A percentile compares a stretch with the other conserved stretches of the same genome.
These are phyloP conservation scores for Rhizopus sp. DNA, from an alignment of 371 early-diverging fungal genomes.

Conservation along the genomic window DNA sequence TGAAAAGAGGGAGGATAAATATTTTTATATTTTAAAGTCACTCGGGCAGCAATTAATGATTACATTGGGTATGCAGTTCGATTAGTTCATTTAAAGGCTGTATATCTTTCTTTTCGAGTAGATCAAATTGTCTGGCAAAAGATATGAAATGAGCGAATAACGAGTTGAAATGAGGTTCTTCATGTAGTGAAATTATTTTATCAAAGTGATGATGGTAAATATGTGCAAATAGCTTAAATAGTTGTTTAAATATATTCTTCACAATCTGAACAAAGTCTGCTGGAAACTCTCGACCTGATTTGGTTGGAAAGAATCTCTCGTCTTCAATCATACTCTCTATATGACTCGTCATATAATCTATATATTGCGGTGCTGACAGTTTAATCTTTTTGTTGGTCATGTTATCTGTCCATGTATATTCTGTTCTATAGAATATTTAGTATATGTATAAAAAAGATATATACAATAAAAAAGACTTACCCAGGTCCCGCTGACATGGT, in stretches of 20 bases:
- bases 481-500: conserved; percentile 88
- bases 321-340: conserved; percentile 87
- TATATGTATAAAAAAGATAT: conserved; percentile 5
- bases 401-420: conserved; percentile 93
- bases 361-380: conserved; percentile 92
- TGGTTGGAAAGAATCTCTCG: conserved; percentile 89
- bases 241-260: conserved; percentile 77
- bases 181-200: conserved; percentile 75
- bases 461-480: conserved; percentile 40
- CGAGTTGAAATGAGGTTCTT: conserved; percentile 93
- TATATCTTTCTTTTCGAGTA: conserved; percentile 92
- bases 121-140: conserved; percentile 90
- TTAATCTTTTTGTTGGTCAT: conserved; percentile 74
- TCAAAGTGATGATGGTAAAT: conserved; percentile 93
- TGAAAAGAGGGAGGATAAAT: too few relatives aligned
- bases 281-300: conserved; percentile 71
- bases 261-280: conserved; percentile 74
- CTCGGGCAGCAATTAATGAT: too few relatives aligned
- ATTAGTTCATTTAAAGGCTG: conserved; percentile 83
- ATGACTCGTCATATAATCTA: conserved; percentile 91
- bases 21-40: too few relatives aligned
- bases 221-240: conserved; percentile 92
- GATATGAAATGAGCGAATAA: conserved; percentile 93
- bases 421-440: conserved; percentile 52
- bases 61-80: conserved; percentile 13